A percentile compares a stretch with the other conserved stretches of the same genome.
Conservation (phyloP, 441 rosid genomes). For the Gossypium lobatum region DNA sequence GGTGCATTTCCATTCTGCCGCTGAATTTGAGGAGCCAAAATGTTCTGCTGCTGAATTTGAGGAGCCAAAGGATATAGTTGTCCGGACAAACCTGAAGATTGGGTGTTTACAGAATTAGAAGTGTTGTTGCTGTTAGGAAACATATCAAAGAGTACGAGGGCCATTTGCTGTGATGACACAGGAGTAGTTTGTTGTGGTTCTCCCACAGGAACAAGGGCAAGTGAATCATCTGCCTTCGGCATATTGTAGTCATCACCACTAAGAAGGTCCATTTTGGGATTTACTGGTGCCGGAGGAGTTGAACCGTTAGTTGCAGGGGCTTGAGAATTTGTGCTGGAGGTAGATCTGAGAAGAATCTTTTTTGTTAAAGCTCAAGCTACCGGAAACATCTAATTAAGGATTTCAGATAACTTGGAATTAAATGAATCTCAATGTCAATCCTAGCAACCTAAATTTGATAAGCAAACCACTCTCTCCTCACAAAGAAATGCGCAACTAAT, state of each 20-base stretch:
- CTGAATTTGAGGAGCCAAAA: background rate
- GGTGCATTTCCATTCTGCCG: slow-evolving; percentile 54
- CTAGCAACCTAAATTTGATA: slow-evolving; percentile 1
- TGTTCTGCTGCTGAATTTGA: slow-evolving; percentile 22
- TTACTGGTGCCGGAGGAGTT: slow-evolving; percentile 33
- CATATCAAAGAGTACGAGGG: slow-evolving; percentile 84
- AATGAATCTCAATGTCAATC: background rate
- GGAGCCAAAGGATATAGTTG: slow-evolving; percentile 40
- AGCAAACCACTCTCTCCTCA: slow-evolving; percentile 1
- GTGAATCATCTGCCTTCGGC: slow-evolving; percentile 52
- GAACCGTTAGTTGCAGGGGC: slow-evolving; percentile 56
- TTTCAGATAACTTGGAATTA: background rate
- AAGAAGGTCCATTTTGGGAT: slow-evolving; percentile 81
- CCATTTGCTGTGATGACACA: slow-evolving; percentile 59
- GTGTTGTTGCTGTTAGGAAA: slow-evolving; percentile 48
- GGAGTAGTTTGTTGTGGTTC: slow-evolving; percentile 52
- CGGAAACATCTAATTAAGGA: background rate
- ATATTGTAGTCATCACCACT: slow-evolving; percentile 80
- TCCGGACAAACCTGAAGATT: slow-evolving; percentile 38
- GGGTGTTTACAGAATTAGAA: slow-evolving; percentile 45
- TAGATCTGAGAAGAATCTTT: slow-evolving; percentile 42
- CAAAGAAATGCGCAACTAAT: background rate
- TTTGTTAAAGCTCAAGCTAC: slow-evolving; percentile 4
- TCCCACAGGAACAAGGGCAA: slow-evolving; percentile 81
- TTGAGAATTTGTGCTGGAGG: slow-evolving; percentile 41